Evolutionary conservation across 768 basidiomycete genomes (phyloP), one percentile per base, ranked within the genome.

Genomic region (Russula dissimulans): DNA sequence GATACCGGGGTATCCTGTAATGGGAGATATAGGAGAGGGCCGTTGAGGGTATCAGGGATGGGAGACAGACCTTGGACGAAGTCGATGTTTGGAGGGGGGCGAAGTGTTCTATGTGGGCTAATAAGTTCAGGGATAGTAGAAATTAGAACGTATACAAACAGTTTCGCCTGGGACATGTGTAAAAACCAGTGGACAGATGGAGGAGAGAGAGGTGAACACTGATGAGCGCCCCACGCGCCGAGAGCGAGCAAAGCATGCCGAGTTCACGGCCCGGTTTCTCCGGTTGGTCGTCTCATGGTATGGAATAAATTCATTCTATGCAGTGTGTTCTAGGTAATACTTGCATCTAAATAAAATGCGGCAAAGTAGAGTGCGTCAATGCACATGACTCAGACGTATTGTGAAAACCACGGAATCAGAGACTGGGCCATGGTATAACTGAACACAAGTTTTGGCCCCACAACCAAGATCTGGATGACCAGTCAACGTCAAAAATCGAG

Each of bases 391-490:
- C 29, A 62, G 7, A 57, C 45, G 12, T 62, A 62, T 34, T 44
- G 83, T 45, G 86, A 81, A 74, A 95, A 97, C 67, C 87, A 76
- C 48, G 95, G 95, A 77, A 98, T 97, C 72, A 98, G 78, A 17
- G 88, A 89, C 74, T 98, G 95, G 11, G 95, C 95, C 4, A 97
- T 82, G 51, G 95, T 98, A 77, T 95, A 97, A 68, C 91, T 93
- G 81, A 98, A 98, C 67, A 98, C 92, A 39, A 98, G 84, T 76
- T 98, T 97, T 43, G 95, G 95, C 54, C 94, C 95, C 41, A 98
- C 94, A 62, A 97, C 93, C 48, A 97, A 79, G 67, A 95, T 89
- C 91, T 95, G 67, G 26, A 17, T 14, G 17, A 22, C 42, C 3
- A 34, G 53, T 54, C 53, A 54, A 42, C 11, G 12, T 10, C 10